Percentiles rank a stretch among this genome's conserved stretches.
Evolutionary conservation across 495 filamentous ascomycete genomes (phyloP).

Genomic region (Aspergillus mulundensis): DNA sequence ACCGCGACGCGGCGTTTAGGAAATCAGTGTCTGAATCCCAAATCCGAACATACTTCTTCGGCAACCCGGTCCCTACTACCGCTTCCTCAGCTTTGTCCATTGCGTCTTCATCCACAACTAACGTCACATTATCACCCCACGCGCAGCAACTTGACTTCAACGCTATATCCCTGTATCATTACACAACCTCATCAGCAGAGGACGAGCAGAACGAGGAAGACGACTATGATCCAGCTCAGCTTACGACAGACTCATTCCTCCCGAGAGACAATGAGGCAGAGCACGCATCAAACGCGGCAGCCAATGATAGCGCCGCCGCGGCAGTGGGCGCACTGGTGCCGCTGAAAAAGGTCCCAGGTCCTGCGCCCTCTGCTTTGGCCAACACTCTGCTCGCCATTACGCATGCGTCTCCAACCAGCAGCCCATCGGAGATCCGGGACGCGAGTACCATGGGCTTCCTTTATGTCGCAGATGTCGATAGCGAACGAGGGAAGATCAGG

Average conservation of each 20-base stretch:
- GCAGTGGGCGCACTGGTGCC: conserved; percentile 20
- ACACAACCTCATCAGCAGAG: conserved; percentile 41
- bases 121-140: conserved; percentile 76
- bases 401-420: conserved; percentile 61
- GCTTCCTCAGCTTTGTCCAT: conserved; percentile 30
- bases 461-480: conserved; percentile 86
- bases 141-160: conserved; percentile 74
- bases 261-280: conserved; percentile 42
- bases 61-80: conserved; percentile 48
- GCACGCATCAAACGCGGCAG: conserved; percentile 11
- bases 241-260: conserved; percentile 44
- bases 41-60: conserved; percentile 93
- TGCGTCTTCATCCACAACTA: conserved; percentile 36
- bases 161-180: conserved; percentile 66
- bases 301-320: conserved; percentile 7
- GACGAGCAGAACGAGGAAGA: conserved; percentile 35
- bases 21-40: conserved; percentile 64
- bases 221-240: conserved; percentile 41
- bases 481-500: conserved; percentile 73
- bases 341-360: conserved; percentile 34
- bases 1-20: conserved; percentile 72
- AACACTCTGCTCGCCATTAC: conserved; percentile 78
- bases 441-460: conserved; percentile 89
- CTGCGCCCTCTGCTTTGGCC: conserved; percentile 32
- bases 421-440: conserved; percentile 68